Percentiles rank a stretch among this genome's conserved stretches.
These are phyloP conservation scores for Tolypocladium album DNA, from an alignment of 2,329 filamentous ascomycete genomes.

Conservation along the genomic window DNA sequence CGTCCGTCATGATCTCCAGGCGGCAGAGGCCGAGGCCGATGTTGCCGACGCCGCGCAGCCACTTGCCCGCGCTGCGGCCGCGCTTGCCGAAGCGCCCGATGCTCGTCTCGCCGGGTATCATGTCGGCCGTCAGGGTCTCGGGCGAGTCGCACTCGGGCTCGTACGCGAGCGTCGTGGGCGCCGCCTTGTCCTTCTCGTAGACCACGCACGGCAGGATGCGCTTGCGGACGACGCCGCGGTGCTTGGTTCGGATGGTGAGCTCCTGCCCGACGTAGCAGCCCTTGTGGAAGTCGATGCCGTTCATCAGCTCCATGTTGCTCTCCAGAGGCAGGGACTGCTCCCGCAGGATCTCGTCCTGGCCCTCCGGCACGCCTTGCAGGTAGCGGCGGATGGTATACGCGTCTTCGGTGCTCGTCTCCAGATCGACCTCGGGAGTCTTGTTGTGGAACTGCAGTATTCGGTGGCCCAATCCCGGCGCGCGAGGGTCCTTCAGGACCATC, in stretches of 20 bases:
- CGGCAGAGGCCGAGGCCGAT: constrained; percentile 79
- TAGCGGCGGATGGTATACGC: constrained; percentile 71
- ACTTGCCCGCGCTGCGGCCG: constrained; percentile 70
- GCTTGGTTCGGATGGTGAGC: constrained; percentile 87
- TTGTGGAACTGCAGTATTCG: constrained; percentile 28
- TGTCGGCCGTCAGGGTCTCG: constrained; percentile 18
- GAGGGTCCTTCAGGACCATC: constrained; percentile 36
- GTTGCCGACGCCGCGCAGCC: constrained; percentile 70
- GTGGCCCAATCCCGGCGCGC: constrained; percentile 45
- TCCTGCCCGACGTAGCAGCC: constrained; percentile 97
- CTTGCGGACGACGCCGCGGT: constrained; percentile 88
- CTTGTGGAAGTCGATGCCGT: constrained; percentile 84
- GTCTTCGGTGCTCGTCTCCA: constrained; percentile 36
- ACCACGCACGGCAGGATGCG: constrained; percentile 72
- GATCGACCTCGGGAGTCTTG: constrained; percentile 25
- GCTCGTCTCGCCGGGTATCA: constrained; percentile 32
- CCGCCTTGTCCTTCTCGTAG: constrained; percentile 39
- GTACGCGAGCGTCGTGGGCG: constrained; percentile 35
- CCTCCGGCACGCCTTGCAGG: constrained; percentile 73
- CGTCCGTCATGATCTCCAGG: constrained; percentile 81
- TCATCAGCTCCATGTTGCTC: constrained; percentile 77
- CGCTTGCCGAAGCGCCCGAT: constrained; percentile 42
- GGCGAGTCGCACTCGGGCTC: constrained; percentile 18
- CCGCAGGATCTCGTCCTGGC: constrained; percentile 63
- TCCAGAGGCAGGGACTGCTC: constrained; percentile 75